Conservation (phyloP, 2,329 filamentous ascomycete species). For the Calonectria henricotiae region DNA sequence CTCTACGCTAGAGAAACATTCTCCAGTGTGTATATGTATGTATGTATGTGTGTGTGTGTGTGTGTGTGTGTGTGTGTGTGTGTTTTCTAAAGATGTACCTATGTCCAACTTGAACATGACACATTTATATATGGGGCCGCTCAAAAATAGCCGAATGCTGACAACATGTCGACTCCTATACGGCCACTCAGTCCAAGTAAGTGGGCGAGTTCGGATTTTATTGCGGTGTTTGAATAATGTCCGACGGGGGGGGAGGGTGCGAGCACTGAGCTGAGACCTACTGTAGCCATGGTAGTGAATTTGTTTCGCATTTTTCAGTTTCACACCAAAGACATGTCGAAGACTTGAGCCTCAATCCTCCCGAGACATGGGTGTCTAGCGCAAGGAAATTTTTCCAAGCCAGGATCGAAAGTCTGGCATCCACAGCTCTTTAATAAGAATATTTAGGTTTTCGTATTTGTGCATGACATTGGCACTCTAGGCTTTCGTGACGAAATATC, state of each 20-base stretch:
- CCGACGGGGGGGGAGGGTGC: no score
- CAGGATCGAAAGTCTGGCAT: constrained; percentile 20
- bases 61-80: background rate
- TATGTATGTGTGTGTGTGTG: background rate
- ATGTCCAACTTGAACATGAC: no score
- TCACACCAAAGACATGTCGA: background rate
- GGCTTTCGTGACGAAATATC: background rate
- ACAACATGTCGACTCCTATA: no score
- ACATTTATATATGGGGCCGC: background rate
- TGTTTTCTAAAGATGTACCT: background rate
- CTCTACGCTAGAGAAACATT: no score
- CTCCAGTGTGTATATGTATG: no score
- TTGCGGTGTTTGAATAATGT: no score
- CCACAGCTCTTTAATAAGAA: background rate
- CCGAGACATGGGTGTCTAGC: constrained; percentile 28
- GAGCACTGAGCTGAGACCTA: no score
- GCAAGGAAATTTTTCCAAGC: constrained; percentile 22
- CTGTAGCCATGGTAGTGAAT: background rate
- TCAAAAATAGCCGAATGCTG: no score
- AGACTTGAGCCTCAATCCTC: constrained; percentile 32
- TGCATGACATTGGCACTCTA: background rate
- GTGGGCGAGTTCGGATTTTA: no score
- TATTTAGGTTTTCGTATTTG: constrained; percentile 26
- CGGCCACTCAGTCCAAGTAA: no score
- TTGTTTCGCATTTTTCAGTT: no score